Percentiles rank a stretch among this genome's conserved stretches.
phyloP scores from a whole-genome alignment of 257 asterid species.

The Jacaranda mimosifolia region DNA sequence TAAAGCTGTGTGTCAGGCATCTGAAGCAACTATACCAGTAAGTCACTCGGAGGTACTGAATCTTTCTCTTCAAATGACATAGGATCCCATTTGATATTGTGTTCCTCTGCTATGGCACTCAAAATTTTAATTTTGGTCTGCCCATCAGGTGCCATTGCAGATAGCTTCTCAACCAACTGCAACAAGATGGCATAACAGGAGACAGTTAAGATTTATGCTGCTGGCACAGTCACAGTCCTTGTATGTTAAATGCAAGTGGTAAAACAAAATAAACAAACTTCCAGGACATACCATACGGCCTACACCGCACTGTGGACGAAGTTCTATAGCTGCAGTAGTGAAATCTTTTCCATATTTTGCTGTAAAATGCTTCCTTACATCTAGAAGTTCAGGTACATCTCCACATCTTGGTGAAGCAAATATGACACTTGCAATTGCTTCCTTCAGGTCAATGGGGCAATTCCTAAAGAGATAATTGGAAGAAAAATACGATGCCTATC shows the following conservation, averaged over 20 bases:
- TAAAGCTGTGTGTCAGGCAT: constrained; percentile 6
- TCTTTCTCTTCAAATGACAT: constrained; percentile 61
- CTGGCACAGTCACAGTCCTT: neutral
- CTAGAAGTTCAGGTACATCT: constrained; percentile 90
- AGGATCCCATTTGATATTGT: constrained; percentile 84
- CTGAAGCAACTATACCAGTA: constrained; percentile 58
- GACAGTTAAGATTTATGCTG: constrained; percentile 31
- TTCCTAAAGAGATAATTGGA: constrained; percentile 56
- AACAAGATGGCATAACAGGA: constrained; percentile 36
- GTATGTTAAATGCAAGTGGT: constrained; percentile 20
- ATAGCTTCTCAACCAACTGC: constrained; percentile 93
- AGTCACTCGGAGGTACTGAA: constrained; percentile 54
- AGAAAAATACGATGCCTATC: constrained; percentile 29
- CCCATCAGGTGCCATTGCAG: constrained; percentile 85
- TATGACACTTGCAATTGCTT: constrained; percentile 85
- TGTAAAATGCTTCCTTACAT: constrained; percentile 74
- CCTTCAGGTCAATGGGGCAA: constrained; percentile 96
- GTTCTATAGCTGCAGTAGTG: constrained; percentile 77
- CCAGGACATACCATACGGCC: constrained; percentile 77
- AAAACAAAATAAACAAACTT: constrained; percentile 25
- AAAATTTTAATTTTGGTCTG: constrained; percentile 72
- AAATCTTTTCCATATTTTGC: constrained; percentile 95
- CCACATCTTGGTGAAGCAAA: constrained; percentile 98
- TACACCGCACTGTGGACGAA: constrained; percentile 95
- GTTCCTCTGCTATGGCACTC: constrained; percentile 81